Base-by-base conservation (phyloP, 2,329 filamentous ascomycete genomes). In the Venturia asperata region DNA sequence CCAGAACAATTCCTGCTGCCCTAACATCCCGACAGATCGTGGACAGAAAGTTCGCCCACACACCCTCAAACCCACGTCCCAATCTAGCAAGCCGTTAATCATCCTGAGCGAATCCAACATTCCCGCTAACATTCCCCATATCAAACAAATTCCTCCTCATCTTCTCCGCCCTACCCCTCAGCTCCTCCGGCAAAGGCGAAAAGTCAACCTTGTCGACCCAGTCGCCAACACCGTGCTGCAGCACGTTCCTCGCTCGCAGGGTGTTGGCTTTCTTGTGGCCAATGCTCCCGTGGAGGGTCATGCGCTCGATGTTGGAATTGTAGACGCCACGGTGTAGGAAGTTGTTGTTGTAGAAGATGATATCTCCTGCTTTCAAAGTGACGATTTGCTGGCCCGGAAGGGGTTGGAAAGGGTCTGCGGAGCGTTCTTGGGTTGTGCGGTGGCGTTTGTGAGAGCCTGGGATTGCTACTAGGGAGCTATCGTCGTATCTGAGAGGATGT, bases 331-430 rank as follows among this genome's bases (percentile, higher is more conserved):
- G 79, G 71, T 91, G 89, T 68, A 95, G 74, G 68, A 96, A 95
- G 74, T 96, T 95, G 72, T 92, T 95, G 75, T 96, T 87, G 73
- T 96, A 96, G 71, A 96, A 96, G 52, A 89, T 89, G 19, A 89
- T 85, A 75, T 96, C 91, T 0, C 91, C 91, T 0, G 90, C 82
- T 68, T 83, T 78, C 67, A 95, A 78, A 72, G 79, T 72, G 19
- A 95, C 90, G 3, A 83, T 76, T 17, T 87, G 72, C 78, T 92
- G 87, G 0, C 79, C 84, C 0, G 87, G 85, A 69, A 94, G 70
- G 1, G 78, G 71, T 69, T 87, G 87, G 70, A 85, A 89, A 0
- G 88, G 87, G 24, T 80, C 85, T 0, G 90, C 90, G 7, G 71
- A 75, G 15, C 90, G 81, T 81, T 96, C 92, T 0, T 70, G 73